Evolutionary conservation across 2,329 filamentous ascomycete species (phyloP).

Genomic region (Diaporthe ilicicola): DNA sequence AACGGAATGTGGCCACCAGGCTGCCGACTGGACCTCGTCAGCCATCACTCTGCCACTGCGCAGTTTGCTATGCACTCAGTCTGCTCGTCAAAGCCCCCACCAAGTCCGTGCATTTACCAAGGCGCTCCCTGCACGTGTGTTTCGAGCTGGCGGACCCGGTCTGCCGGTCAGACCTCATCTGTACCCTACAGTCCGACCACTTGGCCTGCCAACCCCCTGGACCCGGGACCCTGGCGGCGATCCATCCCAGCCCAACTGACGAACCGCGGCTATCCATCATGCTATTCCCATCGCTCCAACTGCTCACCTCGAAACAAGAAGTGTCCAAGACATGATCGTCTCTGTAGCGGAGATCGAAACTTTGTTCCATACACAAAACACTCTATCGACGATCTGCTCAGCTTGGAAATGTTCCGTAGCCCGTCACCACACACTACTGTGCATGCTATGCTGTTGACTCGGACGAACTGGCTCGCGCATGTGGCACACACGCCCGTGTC

Average conservation of each 20-base stretch:
- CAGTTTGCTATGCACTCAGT: not conserved
- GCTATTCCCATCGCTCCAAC: not conserved
- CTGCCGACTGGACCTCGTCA: not conserved
- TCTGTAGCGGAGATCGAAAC: slow-evolving; percentile 16
- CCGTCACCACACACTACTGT: not conserved
- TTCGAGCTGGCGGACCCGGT: slow-evolving; percentile 31
- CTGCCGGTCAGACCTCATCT: slow-evolving; percentile 22
- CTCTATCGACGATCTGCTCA: not conserved
- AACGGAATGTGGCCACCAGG: slow-evolving; percentile 12
- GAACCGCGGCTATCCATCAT: not conserved
- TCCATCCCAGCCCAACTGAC: slow-evolving; percentile 4
- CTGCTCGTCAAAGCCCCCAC: not conserved
- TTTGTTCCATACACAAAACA: not conserved
- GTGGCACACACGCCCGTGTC: not conserved
- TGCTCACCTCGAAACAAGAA: not conserved
- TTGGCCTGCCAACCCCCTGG: not conserved
- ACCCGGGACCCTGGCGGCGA: slow-evolving; percentile 15
- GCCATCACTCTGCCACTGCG: not conserved
- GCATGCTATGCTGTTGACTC: not conserved
- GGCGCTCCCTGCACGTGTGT: slow-evolving; percentile 28
- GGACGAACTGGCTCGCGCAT: not conserved
- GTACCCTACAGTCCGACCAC: not conserved
- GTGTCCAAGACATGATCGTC: not conserved
- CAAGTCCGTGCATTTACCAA: not conserved
- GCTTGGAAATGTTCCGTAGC: not conserved